A percentile compares a stretch with the other conserved stretches of the same genome.
phyloP scores from a whole-genome alignment of 2,329 filamentous ascomycete genomes.

The Aspergillus glaucus region DNA sequence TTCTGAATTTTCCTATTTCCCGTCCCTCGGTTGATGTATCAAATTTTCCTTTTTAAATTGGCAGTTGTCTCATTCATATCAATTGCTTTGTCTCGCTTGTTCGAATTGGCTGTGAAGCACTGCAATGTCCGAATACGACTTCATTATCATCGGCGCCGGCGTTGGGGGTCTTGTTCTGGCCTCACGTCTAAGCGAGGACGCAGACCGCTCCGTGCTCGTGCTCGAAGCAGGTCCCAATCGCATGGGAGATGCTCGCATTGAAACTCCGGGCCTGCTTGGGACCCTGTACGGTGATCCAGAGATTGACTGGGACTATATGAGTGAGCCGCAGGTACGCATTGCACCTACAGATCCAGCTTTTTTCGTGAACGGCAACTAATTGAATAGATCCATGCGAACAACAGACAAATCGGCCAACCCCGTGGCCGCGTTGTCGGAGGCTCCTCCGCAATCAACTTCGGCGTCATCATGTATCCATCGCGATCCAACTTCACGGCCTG shows the following conservation, averaged over 20 bases:
- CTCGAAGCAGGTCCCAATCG: conserved; percentile 23
- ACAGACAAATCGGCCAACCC: conserved; percentile 37
- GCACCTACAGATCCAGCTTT: neutral
- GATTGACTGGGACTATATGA: conserved; percentile 22
- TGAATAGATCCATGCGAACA: conserved; percentile 26
- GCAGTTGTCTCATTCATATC: too few species aligned
- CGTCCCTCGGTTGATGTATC: too few species aligned
- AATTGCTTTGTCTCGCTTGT: too few species aligned
- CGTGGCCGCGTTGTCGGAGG: conserved; percentile 48
- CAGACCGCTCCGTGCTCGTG: conserved; percentile 18
- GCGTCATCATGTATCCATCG: conserved; percentile 14
- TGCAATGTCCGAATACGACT: conserved; percentile 12
- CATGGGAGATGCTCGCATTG: conserved; percentile 16
- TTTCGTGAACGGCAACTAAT: neutral
- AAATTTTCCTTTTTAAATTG: too few species aligned
- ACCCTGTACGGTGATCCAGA: conserved; percentile 16
- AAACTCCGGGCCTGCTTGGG: conserved; percentile 14
- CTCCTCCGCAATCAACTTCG: conserved; percentile 42
- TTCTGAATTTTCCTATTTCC: too few species aligned
- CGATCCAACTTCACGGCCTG: conserved; percentile 41
- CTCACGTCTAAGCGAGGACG: conserved; percentile 24
- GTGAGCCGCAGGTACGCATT: conserved; percentile 16
- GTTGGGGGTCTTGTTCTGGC: conserved; percentile 27
- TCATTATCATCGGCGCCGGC: conserved; percentile 27
- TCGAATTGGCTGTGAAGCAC: too few species aligned